Percentiles rank a stretch among this genome's conserved stretches.
phyloP scores from a whole-genome alignment of 345 rosid species.

The Balakata baccata region DNA sequence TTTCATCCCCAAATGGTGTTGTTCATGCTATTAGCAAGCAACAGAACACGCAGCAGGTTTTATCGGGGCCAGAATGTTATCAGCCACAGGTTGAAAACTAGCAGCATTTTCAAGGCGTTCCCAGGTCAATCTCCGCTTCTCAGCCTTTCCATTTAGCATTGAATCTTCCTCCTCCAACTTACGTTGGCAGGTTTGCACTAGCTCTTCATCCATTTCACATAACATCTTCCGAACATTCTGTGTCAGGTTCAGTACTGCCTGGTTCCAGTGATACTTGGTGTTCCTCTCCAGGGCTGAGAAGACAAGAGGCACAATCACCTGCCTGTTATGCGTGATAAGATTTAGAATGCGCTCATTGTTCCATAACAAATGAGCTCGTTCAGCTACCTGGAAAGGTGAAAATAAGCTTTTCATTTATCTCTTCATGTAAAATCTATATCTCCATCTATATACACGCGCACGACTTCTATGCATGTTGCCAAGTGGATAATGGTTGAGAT shows the following conservation, averaged over 20 bases:
- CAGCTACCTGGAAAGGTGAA: conserved; percentile 58
- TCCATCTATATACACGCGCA: not conserved
- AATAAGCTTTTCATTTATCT: conserved; percentile 8
- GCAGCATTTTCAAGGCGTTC: conserved; percentile 61
- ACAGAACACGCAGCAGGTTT: conserved; percentile 40
- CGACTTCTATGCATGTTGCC: not conserved
- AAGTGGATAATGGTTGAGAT: not conserved
- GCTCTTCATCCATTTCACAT: conserved; percentile 68
- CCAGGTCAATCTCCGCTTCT: conserved; percentile 63
- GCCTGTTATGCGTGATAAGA: conserved; percentile 49
- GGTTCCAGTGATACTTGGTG: conserved; percentile 67
- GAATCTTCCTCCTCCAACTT: conserved; percentile 57
- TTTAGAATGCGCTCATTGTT: conserved; percentile 62
- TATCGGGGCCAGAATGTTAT: conserved; percentile 29
- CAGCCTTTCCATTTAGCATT: conserved; percentile 34
- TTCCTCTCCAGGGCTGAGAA: conserved; percentile 59
- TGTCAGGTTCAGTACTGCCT: conserved; percentile 63
- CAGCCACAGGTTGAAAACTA: conserved; percentile 28
- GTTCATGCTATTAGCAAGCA: conserved; percentile 43
- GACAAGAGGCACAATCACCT: conserved; percentile 55
- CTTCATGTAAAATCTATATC: not conserved
- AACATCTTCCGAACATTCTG: conserved; percentile 53
- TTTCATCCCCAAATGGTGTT: not conserved
- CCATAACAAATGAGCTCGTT: conserved; percentile 76
- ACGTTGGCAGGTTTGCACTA: conserved; percentile 44